Evolutionary conservation across 169 alveolate species (phyloP).

Genomic region (Cryptosporidium canis): DNA sequence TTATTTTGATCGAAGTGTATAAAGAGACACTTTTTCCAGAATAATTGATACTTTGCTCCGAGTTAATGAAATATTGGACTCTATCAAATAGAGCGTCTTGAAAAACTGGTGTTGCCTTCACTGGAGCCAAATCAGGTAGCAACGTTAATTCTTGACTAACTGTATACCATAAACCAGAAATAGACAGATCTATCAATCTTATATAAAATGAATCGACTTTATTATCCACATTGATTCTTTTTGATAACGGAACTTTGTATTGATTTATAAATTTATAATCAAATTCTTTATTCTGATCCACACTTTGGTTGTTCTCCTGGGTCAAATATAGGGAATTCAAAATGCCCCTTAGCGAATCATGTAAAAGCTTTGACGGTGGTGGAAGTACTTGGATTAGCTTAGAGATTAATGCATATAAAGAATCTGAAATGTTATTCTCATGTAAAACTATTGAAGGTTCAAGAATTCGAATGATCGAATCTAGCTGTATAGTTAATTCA

Average conservation of each 20-base stretch:
- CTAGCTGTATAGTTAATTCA: slow-evolving; percentile 3
- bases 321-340: neutral
- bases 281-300: neutral
- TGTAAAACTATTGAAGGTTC: slow-evolving; percentile 35
- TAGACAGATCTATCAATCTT: slow-evolving; percentile 23
- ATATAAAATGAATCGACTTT: slow-evolving; percentile 38
- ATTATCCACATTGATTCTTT: slow-evolving; percentile 1
- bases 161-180: slow-evolving; percentile 46
- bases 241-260: slow-evolving; percentile 20
- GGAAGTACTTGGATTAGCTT: slow-evolving; percentile 51
- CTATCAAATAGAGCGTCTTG: neutral
- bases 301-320: neutral
- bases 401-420: slow-evolving; percentile 18
- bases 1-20: slow-evolving; percentile 24
- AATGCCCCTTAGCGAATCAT: neutral
- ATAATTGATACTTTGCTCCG: neutral
- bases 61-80: neutral
- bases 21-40: slow-evolving; percentile 10
- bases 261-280: slow-evolving; percentile 17
- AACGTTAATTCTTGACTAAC: slow-evolving; percentile 31
- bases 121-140: slow-evolving; percentile 8
- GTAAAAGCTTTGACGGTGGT: slow-evolving; percentile 41
- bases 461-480: slow-evolving; percentile 17
- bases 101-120: neutral
- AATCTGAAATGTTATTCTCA: slow-evolving; percentile 26